phyloP scores from a whole-genome alignment of 306 rosid species.

The Cucurbita ficifolia region DNA sequence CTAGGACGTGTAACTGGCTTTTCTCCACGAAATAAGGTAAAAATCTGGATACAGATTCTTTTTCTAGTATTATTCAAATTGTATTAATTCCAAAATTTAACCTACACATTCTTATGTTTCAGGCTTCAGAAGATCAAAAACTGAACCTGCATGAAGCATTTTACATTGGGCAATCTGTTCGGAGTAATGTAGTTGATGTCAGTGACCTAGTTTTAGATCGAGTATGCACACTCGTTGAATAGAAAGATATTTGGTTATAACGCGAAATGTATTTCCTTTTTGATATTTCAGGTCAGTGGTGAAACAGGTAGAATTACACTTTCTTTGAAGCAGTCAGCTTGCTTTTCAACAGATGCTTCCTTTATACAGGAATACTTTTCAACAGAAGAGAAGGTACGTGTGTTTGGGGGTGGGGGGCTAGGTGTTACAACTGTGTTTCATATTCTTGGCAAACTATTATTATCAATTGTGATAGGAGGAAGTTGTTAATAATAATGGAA shows the following conservation, averaged over 20 bases:
- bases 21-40: constrained; percentile 70
- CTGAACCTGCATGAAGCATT: constrained; percentile 50
- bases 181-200: constrained; percentile 55
- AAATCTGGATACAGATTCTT: background rate
- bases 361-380: constrained; percentile 65
- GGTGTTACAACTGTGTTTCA: background rate
- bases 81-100: background rate
- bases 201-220: constrained; percentile 26
- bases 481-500: background rate
- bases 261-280: background rate
- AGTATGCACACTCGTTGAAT: background rate
- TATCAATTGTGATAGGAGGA: background rate
- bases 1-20: constrained; percentile 88
- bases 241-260: background rate
- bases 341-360: constrained; percentile 71
- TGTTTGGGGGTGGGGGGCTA: background rate
- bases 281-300: constrained; percentile 27
- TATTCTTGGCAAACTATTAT: background rate
- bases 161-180: constrained; percentile 87
- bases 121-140: constrained; percentile 66
- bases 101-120: constrained; percentile 6
- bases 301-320: constrained; percentile 61
- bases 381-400: constrained; percentile 59
- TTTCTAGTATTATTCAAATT: background rate
- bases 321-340: constrained; percentile 63